phyloP scores from a whole-genome alignment of 2,329 filamentous ascomycete species.

The Aspergillus glaucus region DNA sequence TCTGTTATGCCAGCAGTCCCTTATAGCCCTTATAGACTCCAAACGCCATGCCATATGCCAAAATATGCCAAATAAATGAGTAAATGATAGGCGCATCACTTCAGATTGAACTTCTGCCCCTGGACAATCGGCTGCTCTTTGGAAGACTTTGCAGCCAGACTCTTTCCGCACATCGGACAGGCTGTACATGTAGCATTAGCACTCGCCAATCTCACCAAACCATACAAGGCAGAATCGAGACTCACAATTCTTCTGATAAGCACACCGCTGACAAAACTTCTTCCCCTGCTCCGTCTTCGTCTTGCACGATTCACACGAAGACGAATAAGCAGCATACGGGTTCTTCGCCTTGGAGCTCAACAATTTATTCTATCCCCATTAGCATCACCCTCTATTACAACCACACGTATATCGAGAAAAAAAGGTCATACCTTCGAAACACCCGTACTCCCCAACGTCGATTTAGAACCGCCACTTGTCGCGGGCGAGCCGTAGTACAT shows the following conservation, averaged over 20 bases:
- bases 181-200: conserved; percentile 32
- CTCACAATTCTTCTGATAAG: conserved; percentile 50
- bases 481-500: conserved; percentile 59
- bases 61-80: neutral
- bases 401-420: neutral
- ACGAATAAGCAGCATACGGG: conserved; percentile 59
- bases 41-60: conserved; percentile 9
- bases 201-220: neutral
- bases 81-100: conserved; percentile 37
- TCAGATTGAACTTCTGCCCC: conserved; percentile 58
- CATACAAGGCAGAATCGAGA: too few relatives aligned
- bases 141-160: conserved; percentile 38
- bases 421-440: conserved; percentile 49
- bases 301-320: conserved; percentile 57
- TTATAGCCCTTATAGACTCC: neutral
- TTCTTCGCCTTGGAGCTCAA: conserved; percentile 60
- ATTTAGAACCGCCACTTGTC: conserved; percentile 30
- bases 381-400: neutral
- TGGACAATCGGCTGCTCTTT: conserved; percentile 49
- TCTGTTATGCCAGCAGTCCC: neutral
- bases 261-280: conserved; percentile 57
- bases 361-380: conserved; percentile 51
- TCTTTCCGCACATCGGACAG: conserved; percentile 60
- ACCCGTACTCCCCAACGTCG: conserved; percentile 52
- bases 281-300: conserved; percentile 57